phyloP scores from a whole-genome alignment of 306 rosid species.

The Prunus davidiana region DNA sequence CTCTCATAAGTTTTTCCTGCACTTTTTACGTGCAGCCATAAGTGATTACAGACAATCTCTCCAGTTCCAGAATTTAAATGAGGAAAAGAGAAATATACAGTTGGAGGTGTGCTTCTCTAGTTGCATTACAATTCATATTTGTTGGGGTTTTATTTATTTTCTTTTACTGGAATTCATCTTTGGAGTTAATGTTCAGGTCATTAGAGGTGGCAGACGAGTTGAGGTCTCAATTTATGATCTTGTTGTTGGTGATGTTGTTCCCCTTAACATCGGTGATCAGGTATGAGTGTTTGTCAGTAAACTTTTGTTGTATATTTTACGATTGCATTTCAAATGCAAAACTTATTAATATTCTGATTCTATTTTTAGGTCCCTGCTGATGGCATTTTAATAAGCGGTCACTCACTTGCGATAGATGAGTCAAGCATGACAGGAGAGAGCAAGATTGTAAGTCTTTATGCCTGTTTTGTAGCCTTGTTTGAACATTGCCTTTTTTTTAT shows the following conservation, averaged over 20 bases:
- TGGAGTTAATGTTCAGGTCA: conserved; percentile 46
- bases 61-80: conserved; percentile 87
- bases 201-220: conserved; percentile 84
- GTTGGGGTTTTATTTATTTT: not conserved
- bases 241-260: conserved; percentile 90
- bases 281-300: conserved; percentile 29
- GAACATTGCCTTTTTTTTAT: not conserved
- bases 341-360: conserved; percentile 9
- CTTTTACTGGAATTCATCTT: conserved; percentile 4
- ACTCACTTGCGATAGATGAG: conserved; percentile 89
- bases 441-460: conserved; percentile 65
- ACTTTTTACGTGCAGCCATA: conserved; percentile 48
- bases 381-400: conserved; percentile 75
- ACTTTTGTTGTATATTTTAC: conserved; percentile 18
- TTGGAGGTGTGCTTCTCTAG: conserved; percentile 56
- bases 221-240: conserved; percentile 86
- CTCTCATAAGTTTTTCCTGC: not conserved
- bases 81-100: conserved; percentile 91
- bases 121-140: not conserved
- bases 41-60: conserved; percentile 96
- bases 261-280: conserved; percentile 88
- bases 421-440: conserved; percentile 99
- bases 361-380: conserved; percentile 82
- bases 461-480: conserved; percentile 5
- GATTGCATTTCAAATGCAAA: conserved; percentile 13